Percentiles rank a stretch among this genome's conserved stretches.
These are phyloP conservation scores for Ustilago nuda DNA, from an alignment of 1,284 basidiomycete genomes.

Conservation along the genomic window DNA sequence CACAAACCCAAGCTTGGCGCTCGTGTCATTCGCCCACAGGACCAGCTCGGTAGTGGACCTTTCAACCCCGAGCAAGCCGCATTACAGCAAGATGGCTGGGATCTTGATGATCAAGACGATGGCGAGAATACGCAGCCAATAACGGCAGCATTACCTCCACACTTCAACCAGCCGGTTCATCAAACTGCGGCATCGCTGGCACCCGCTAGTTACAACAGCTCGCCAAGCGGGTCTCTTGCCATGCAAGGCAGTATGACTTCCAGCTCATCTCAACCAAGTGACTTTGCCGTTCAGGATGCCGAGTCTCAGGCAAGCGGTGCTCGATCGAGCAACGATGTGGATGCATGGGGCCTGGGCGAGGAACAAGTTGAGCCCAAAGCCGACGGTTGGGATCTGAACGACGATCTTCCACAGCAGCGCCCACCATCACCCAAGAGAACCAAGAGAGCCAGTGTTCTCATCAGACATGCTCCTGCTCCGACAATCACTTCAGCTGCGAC, in stretches of 20 bases:
- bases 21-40: slow-evolving; percentile 51
- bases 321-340: slow-evolving; percentile 23
- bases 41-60: slow-evolving; percentile 60
- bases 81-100: slow-evolving; percentile 53
- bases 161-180: slow-evolving; percentile 9
- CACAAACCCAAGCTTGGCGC: slow-evolving; percentile 51
- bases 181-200: slow-evolving; percentile 19
- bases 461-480: slow-evolving; percentile 1
- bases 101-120: slow-evolving; percentile 51
- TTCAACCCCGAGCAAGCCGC: slow-evolving; percentile 47
- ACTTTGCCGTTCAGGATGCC: slow-evolving; percentile 25
- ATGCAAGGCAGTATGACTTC: slow-evolving; percentile 39
- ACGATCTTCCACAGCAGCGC: slow-evolving; percentile 3
- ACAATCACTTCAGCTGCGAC: not conserved
- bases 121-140: slow-evolving; percentile 4
- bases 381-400: slow-evolving; percentile 45
- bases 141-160: not conserved
- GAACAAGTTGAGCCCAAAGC: slow-evolving; percentile 36
- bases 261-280: slow-evolving; percentile 34
- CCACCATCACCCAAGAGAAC: not conserved
- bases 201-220: slow-evolving; percentile 15
- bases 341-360: slow-evolving; percentile 57
- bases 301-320: not conserved
- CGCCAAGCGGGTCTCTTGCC: slow-evolving; percentile 24
- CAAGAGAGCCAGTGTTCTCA: not conserved